phyloP scores from a whole-genome alignment of 768 basidiomycete genomes.

The Leccinellum luteum region DNA sequence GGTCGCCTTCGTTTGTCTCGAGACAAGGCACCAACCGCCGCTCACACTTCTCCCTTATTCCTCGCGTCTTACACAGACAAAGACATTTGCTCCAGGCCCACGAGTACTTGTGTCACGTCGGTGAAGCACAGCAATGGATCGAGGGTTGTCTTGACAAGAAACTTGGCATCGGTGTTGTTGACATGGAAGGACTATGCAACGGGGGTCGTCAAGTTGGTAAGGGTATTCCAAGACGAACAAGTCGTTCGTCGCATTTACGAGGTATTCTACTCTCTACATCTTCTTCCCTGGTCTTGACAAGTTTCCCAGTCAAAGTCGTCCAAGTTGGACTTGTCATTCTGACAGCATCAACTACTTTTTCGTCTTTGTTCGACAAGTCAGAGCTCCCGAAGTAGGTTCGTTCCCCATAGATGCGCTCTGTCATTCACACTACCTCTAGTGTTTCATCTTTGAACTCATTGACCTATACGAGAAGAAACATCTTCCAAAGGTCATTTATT shows the following conservation, averaged over 20 bases:
- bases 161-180: constrained; percentile 87
- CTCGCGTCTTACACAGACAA: constrained; percentile 59
- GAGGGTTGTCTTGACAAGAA: constrained; percentile 92
- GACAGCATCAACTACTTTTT: constrained; percentile 98
- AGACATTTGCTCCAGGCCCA: constrained; percentile 93
- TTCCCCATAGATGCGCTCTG: background rate
- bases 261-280: constrained; percentile 40
- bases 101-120: constrained; percentile 97
- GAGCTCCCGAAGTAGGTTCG: constrained; percentile 78
- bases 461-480: constrained; percentile 99
- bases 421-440: constrained; percentile 41
- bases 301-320: constrained; percentile 55
- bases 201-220: constrained; percentile 91
- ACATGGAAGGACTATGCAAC: constrained; percentile 91
- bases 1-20: constrained; percentile 76
- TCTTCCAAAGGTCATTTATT: constrained; percentile 97
- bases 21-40: constrained; percentile 55
- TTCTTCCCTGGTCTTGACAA: constrained; percentile 3
- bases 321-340: constrained; percentile 91
- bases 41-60: constrained; percentile 54
- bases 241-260: constrained; percentile 90
- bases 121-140: constrained; percentile 98
- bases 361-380: constrained; percentile 79
- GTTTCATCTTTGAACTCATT: constrained; percentile 95
- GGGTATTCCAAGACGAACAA: constrained; percentile 74